Conservation (phyloP, 2,329 filamentous ascomycete genomes). For the Parafenestella ontariensis region DNA sequence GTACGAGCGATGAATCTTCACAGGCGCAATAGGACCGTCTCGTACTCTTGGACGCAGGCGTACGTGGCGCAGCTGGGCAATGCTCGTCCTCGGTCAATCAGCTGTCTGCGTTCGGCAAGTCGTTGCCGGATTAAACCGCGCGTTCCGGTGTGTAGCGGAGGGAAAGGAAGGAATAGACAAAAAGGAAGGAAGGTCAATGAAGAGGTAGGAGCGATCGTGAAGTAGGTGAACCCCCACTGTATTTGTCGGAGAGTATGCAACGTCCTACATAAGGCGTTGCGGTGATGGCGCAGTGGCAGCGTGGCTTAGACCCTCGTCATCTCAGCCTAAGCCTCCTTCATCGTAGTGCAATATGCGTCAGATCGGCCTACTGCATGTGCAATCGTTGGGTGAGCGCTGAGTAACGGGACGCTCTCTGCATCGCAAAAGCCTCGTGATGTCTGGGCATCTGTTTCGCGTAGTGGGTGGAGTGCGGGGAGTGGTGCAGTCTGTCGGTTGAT, state of each 20-base stretch:
- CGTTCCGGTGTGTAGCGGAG: background rate
- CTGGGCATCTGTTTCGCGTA: background rate
- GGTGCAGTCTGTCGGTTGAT: background rate
- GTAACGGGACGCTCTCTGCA: background rate
- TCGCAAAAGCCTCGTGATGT: background rate
- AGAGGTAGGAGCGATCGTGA: background rate
- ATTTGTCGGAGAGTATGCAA: background rate
- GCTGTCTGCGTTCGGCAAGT: background rate
- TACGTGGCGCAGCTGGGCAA: conserved; percentile 30
- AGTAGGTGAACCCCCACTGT: background rate
- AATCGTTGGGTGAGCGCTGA: background rate
- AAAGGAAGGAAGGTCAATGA: background rate
- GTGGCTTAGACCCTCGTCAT: conserved; percentile 16
- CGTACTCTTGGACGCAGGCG: conserved; percentile 15
- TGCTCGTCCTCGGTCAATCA: conserved; percentile 9
- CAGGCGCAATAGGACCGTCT: conserved; percentile 8
- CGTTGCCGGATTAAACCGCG: background rate
- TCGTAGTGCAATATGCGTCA: background rate
- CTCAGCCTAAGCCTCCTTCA: background rate
- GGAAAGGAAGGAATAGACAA: background rate
- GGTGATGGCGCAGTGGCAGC: conserved; percentile 10
- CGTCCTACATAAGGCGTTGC: conserved; percentile 2
- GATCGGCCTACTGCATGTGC: background rate
- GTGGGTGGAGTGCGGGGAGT: background rate
- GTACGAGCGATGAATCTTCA: conserved; percentile 11